These are phyloP conservation scores for Wallacemonas sp. DNA, from an alignment of 208 protist species.

Conservation along the genomic window DNA sequence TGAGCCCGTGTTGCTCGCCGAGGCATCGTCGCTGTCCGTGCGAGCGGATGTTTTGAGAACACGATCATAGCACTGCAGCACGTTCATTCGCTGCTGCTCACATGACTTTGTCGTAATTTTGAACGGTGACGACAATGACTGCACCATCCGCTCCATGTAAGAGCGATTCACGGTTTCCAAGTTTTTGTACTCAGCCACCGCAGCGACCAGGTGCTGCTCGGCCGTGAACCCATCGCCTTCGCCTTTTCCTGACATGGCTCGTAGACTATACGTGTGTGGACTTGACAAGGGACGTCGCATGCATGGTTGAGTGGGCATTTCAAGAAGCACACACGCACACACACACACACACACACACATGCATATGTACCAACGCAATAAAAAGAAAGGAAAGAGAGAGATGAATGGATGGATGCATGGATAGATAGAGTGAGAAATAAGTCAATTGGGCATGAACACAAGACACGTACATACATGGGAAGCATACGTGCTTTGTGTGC, in stretches of 20 bases:
- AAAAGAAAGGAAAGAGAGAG: conserved; percentile 9
- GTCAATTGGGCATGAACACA: background rate
- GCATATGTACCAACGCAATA: too few relatives aligned
- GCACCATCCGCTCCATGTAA: conserved; percentile 59
- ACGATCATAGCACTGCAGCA: conserved; percentile 67
- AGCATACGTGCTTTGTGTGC: too few relatives aligned
- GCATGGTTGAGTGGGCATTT: too few relatives aligned
- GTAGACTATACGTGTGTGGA: too few relatives aligned
- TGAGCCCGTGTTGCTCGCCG: background rate
- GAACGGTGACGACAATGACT: conserved; percentile 70
- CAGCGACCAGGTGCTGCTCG: conserved; percentile 70
- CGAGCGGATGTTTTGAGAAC: conserved; percentile 25
- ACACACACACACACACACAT: too few relatives aligned
- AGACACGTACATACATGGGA: too few relatives aligned
- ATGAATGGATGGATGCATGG: background rate
- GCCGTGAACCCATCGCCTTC: conserved; percentile 39
- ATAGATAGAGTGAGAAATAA: background rate
- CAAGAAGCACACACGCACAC: too few relatives aligned
- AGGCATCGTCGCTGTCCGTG: background rate
- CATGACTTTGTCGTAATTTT: conserved; percentile 68
- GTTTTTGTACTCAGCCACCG: conserved; percentile 64
- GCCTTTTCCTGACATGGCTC: conserved; percentile 1
- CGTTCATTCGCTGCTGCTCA: conserved; percentile 41
- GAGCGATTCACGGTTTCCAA: conserved; percentile 56
- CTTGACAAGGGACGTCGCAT: too few relatives aligned